Percentiles rank a stretch among this genome's conserved stretches.
Evolutionary conservation across 768 basidiomycete species (phyloP).

Genomic region (Hericium erinaceus): DNA sequence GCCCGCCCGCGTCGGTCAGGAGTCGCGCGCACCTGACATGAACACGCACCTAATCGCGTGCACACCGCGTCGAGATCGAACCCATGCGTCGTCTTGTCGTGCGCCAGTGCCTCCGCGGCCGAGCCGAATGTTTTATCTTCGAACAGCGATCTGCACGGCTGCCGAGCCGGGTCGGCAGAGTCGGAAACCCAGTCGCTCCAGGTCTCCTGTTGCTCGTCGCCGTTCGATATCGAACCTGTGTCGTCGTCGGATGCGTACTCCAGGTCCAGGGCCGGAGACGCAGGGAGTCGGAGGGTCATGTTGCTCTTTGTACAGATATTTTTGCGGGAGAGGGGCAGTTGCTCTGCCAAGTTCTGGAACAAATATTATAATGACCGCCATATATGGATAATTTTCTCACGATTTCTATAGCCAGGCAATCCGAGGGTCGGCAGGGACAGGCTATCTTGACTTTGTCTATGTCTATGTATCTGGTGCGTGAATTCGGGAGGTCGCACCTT

Average conservation of each 20-base stretch:
- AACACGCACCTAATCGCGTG: conserved; percentile 43
- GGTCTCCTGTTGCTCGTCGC: conserved; percentile 40
- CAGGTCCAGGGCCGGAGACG: not conserved
- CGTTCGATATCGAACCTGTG: not conserved
- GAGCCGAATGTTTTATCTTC: conserved; percentile 54
- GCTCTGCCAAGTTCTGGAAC: too few species aligned
- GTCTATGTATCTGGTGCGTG: too few species aligned
- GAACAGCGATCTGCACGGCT: conserved; percentile 65
- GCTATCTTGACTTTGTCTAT: too few species aligned
- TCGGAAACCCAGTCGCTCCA: conserved; percentile 82
- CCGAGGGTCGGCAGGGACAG: too few species aligned
- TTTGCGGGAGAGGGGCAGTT: too few species aligned
- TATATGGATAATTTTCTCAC: too few species aligned
- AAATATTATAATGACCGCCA: too few species aligned
- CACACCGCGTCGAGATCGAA: conserved; percentile 53
- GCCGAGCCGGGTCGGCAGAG: conserved; percentile 29
- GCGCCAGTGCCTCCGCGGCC: conserved; percentile 44
- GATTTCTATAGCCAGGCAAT: too few species aligned
- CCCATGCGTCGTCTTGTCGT: conserved; percentile 52
- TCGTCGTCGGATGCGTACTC: not conserved
- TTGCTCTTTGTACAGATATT: not conserved
- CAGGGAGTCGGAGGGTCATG: conserved; percentile 10
- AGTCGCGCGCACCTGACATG: not conserved
- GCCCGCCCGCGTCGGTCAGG: not conserved
- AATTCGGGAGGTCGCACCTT: too few species aligned